A percentile compares a stretch with the other conserved stretches of the same genome.
Evolutionary conservation across 257 asterid genomes (phyloP).

Genomic region (Verbascum thapsus): DNA sequence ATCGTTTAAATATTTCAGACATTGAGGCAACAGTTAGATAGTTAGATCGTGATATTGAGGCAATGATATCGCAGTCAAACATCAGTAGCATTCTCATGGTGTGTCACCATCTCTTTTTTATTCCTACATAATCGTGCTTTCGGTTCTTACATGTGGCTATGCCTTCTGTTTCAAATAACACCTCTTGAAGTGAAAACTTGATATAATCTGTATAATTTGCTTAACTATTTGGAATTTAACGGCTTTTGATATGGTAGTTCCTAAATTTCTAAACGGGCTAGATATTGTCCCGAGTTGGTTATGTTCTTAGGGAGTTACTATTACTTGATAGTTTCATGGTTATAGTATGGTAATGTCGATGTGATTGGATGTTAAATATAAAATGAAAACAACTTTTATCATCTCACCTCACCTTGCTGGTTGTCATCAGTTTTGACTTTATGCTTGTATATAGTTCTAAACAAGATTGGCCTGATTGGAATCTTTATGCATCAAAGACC

Average conservation of each 20-base stretch:
- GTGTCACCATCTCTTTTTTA: slow-evolving; percentile 32
- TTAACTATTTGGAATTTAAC: slow-evolving; percentile 13
- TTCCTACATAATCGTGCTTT: not conserved
- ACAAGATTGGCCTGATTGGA: slow-evolving; percentile 72
- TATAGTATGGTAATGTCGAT: too few relatives aligned
- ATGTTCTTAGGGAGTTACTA: slow-evolving; percentile 17
- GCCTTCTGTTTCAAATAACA: not conserved
- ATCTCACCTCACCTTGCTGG: slow-evolving; percentile 17
- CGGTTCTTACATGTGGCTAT: not conserved
- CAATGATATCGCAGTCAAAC: slow-evolving; percentile 80
- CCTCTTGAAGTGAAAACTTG: slow-evolving; percentile 1
- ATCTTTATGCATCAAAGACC: slow-evolving; percentile 71
- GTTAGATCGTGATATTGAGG: slow-evolving; percentile 85
- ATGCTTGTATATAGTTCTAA: slow-evolving; percentile 42
- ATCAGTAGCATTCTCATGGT: slow-evolving; percentile 70
- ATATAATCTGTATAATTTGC: not conserved
- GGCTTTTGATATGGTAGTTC: slow-evolving; percentile 11
- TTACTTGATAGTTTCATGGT: too few relatives aligned
- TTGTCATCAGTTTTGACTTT: slow-evolving; percentile 15
- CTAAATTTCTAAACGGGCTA: not conserved
- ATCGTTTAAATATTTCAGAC: slow-evolving; percentile 46
- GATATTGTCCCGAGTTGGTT: not conserved
- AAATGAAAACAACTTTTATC: not conserved
- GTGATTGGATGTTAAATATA: slow-evolving; percentile 18
- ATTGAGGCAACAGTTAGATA: slow-evolving; percentile 88